phyloP scores from a whole-genome alignment of 805 yeast genomes.

The Ogataea minuta region DNA sequence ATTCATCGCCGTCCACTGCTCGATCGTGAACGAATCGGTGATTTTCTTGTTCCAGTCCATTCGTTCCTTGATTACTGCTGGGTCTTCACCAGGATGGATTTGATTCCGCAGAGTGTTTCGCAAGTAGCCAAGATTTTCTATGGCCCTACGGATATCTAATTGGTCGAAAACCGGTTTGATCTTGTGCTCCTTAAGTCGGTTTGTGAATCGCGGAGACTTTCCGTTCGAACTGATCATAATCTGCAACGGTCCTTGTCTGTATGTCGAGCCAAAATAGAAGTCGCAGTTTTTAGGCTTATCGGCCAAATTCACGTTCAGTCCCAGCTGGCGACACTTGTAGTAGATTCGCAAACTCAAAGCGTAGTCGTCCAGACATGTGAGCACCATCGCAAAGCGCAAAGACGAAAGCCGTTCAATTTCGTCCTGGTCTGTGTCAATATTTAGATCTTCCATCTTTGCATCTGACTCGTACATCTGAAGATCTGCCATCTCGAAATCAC shows the following conservation, averaged over 20 bases:
- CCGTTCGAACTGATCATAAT: slow-evolving; percentile 85
- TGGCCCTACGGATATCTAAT: slow-evolving; percentile 50
- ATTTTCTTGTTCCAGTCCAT: slow-evolving; percentile 70
- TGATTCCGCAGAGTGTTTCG: slow-evolving; percentile 47
- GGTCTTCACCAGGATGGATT: slow-evolving; percentile 44
- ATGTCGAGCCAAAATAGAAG: slow-evolving; percentile 80
- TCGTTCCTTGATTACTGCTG: slow-evolving; percentile 50
- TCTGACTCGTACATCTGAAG: slow-evolving; percentile 46
- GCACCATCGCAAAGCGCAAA: slow-evolving; percentile 57
- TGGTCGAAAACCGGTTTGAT: slow-evolving; percentile 43
- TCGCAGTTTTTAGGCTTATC: slow-evolving; percentile 84
- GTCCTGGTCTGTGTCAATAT: slow-evolving; percentile 32
- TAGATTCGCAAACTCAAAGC: slow-evolving; percentile 55
- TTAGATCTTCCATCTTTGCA: slow-evolving; percentile 9
- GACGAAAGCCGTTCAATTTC: slow-evolving; percentile 36
- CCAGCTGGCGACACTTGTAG: slow-evolving; percentile 41
- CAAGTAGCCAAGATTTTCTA: slow-evolving; percentile 56
- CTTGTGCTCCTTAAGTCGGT: slow-evolving; percentile 54
- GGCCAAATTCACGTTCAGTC: slow-evolving; percentile 73
- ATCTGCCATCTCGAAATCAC: slow-evolving; percentile 48
- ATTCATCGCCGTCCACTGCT: slow-evolving; percentile 55
- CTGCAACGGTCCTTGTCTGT: slow-evolving; percentile 69
- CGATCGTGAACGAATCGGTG: slow-evolving; percentile 58
- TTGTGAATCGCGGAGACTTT: slow-evolving; percentile 72
- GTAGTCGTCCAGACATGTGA: slow-evolving; percentile 76